Evolutionary conservation across 2,329 filamentous ascomycete species (phyloP).

Genomic region (Trichoderma arundinaceum): DNA sequence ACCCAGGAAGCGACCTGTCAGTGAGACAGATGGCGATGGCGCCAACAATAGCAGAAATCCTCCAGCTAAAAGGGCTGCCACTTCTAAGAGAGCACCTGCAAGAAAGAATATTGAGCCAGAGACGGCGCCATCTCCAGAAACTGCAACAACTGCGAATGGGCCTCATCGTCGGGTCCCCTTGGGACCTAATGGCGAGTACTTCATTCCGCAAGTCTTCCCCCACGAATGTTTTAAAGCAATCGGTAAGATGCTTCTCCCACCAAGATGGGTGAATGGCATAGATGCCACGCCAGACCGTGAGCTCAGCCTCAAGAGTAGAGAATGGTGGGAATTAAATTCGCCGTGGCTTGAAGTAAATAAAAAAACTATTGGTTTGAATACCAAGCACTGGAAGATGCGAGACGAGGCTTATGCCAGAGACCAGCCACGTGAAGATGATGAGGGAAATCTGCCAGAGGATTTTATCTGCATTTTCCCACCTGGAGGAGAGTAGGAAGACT

Average conservation of each 20-base stretch:
- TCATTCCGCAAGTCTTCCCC: constrained; percentile 35
- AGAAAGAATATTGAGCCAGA: background rate
- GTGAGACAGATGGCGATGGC: background rate
- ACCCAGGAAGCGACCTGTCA: constrained; percentile 1
- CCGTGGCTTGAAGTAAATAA: constrained; percentile 36
- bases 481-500: background rate
- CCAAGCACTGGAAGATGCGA: constrained; percentile 35
- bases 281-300: constrained; percentile 34
- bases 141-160: background rate
- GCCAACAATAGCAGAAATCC: background rate
- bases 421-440: constrained; percentile 26
- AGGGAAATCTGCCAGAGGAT: constrained; percentile 33
- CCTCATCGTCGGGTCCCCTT: constrained; percentile 10
- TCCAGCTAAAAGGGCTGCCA: constrained; percentile 15
- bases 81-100: constrained; percentile 5
- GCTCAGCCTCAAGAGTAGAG: constrained; percentile 33
- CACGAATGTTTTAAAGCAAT: constrained; percentile 31
- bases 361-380: constrained; percentile 32
- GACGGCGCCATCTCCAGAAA: background rate
- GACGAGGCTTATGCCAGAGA: constrained; percentile 35
- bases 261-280: constrained; percentile 31
- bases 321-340: constrained; percentile 36
- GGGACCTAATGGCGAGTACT: constrained; percentile 33
- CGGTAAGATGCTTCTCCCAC: constrained; percentile 32
- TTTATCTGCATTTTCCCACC: constrained; percentile 34